phyloP scores from a whole-genome alignment of 73 alveolate genomes.

The Durusdinium trenchii region DNA sequence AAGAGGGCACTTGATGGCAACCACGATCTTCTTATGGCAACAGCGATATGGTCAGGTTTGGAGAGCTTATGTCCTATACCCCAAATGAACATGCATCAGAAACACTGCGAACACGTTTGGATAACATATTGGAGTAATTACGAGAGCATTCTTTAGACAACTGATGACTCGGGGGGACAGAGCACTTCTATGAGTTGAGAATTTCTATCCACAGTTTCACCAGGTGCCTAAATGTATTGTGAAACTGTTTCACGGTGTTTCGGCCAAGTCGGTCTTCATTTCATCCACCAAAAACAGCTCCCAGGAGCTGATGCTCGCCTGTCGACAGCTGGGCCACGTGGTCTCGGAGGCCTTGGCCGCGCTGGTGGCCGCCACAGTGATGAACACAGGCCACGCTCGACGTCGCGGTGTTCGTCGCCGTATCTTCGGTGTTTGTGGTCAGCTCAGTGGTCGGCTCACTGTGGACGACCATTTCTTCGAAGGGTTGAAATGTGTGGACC shows the following conservation, averaged over 20 bases:
- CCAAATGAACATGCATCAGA: too few relatives aligned
- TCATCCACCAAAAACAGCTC: not conserved
- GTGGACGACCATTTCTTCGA: not conserved
- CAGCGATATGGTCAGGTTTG: too few relatives aligned
- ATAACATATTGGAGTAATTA: not conserved
- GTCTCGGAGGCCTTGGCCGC: slow-evolving; percentile 93
- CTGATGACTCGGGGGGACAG: too few relatives aligned
- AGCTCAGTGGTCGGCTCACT: not conserved
- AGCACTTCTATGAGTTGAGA: too few relatives aligned
- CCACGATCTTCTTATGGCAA: too few relatives aligned
- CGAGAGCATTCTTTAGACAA: too few relatives aligned
- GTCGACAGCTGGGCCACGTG: slow-evolving; percentile 95
- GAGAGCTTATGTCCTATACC: too few relatives aligned
- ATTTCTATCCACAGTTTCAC: too few relatives aligned
- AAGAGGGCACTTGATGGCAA: too few relatives aligned
- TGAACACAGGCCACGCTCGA: not conserved
- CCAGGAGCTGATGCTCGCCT: slow-evolving; percentile 95
- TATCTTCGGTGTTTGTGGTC: not conserved
- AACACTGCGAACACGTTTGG: not conserved
- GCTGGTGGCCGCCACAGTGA: slow-evolving; percentile 82
- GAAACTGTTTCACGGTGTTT: not conserved
- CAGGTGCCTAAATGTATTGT: not conserved
- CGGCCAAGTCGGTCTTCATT: not conserved
- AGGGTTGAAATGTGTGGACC: too few relatives aligned
- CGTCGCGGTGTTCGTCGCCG: too few relatives aligned